Evolutionary conservation across 2,329 filamentous ascomycete species (phyloP).

Genomic region (Domatiomyces catenatus): DNA sequence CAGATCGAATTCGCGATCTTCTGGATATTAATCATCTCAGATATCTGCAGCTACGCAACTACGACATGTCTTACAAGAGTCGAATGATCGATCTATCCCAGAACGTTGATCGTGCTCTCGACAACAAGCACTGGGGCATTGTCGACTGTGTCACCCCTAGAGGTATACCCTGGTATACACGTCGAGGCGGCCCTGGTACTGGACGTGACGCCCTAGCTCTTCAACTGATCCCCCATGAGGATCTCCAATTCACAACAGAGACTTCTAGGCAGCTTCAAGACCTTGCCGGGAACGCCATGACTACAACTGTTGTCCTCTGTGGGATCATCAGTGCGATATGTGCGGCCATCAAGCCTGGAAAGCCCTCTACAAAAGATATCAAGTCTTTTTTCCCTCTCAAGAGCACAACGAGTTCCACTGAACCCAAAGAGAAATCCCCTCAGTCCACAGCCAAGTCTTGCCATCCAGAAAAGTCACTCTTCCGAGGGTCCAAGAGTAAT

Average conservation of each 20-base stretch:
- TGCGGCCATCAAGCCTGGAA: constrained; percentile 15
- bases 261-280: constrained; percentile 48
- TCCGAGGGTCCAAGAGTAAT: background rate
- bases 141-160: constrained; percentile 53
- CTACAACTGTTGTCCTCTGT: constrained; percentile 52
- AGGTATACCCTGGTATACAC: constrained; percentile 46
- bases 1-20: constrained; percentile 48
- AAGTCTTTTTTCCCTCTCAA: background rate
- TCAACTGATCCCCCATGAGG: constrained; percentile 52
- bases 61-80: constrained; percentile 44
- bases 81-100: constrained; percentile 50
- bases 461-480: background rate
- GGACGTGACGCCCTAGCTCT: constrained; percentile 49
- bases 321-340: constrained; percentile 46
- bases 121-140: constrained; percentile 38
- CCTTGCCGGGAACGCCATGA: constrained; percentile 69
- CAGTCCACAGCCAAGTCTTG: background rate
- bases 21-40: constrained; percentile 48
- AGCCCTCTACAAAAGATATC: background rate
- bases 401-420: background rate
- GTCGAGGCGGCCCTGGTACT: constrained; percentile 43
- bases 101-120: constrained; percentile 49
- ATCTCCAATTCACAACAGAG: constrained; percentile 49
- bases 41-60: constrained; percentile 29
- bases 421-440: background rate